A percentile compares a stretch with the other conserved stretches of the same genome.
Evolutionary conservation across 2,329 filamentous ascomycete species (phyloP).

Genomic region (Dactylella cylindrospora): DNA sequence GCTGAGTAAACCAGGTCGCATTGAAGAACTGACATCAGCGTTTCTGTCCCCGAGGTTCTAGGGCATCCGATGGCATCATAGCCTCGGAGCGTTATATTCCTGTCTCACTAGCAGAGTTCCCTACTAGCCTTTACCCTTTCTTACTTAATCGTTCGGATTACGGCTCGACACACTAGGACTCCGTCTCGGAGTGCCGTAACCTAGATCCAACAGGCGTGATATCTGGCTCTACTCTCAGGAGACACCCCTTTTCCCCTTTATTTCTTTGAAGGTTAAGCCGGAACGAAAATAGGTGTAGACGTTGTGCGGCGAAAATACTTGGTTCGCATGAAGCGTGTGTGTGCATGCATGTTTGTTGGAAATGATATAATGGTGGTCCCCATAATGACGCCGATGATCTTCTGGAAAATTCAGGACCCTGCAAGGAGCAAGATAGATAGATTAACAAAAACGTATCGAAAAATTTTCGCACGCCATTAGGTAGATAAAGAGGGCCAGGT

Average conservation of each 20-base stretch:
- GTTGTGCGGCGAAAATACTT: no score
- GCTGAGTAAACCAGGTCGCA: background rate
- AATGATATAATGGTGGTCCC: no score
- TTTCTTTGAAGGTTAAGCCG: no score
- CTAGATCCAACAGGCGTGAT: constrained; percentile 8
- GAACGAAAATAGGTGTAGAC: no score
- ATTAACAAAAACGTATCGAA: background rate
- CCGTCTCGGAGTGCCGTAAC: constrained; percentile 34
- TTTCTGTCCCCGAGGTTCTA: constrained; percentile 8
- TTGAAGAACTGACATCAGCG: constrained; percentile 5
- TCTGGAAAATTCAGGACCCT: constrained; percentile 10
- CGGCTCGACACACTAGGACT: constrained; percentile 24
- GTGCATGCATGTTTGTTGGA: no score
- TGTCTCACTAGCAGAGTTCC: constrained; percentile 39
- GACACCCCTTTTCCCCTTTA: no score
- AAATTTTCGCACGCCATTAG: constrained; percentile 15
- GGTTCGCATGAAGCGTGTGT: no score
- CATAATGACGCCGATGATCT: constrained; percentile 30
- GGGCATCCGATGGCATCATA: constrained; percentile 34
- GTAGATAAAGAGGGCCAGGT: no score
- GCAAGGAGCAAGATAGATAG: constrained; percentile 11
- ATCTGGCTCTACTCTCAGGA: no score
- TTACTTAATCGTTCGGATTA: constrained; percentile 11
- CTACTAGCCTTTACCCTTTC: constrained; percentile 25
- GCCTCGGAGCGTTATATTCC: constrained; percentile 5